Conservation (phyloP, 805 yeast genomes). For the Lachancea lanzarotensis region DNA sequence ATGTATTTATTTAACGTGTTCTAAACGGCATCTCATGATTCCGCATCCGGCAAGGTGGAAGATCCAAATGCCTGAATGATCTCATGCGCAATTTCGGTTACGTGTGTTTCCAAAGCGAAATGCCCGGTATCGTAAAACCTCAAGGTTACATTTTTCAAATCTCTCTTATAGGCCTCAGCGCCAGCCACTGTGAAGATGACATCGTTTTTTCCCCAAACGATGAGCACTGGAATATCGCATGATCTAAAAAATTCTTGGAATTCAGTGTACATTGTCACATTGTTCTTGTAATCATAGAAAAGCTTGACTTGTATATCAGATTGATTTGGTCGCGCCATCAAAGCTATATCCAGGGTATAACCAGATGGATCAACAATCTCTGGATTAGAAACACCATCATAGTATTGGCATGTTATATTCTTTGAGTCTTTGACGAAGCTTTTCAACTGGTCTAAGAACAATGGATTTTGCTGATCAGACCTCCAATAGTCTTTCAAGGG, state of each 20-base stretch:
- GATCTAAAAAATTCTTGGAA: conserved; percentile 33
- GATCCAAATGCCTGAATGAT: conserved; percentile 15
- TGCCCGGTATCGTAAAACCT: conserved; percentile 35
- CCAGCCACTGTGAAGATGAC: conserved; percentile 33
- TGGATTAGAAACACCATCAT: conserved; percentile 26
- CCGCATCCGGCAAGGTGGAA: no score
- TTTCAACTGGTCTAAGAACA: conserved; percentile 10
- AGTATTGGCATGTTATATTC: conserved; percentile 29
- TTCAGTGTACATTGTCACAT: conserved; percentile 33
- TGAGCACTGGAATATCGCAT: conserved; percentile 33
- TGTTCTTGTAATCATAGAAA: conserved; percentile 34
- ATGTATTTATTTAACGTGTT: no score
- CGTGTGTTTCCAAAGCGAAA: conserved; percentile 33
- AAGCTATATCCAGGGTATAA: conserved; percentile 28
- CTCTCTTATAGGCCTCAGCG: conserved; percentile 35
- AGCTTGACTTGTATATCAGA: conserved; percentile 31
- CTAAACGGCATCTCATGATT: no score
- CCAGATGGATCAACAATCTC: conserved; percentile 31
- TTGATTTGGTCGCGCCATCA: conserved; percentile 25
- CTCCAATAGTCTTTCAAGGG: conserved; percentile 34
- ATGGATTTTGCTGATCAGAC: conserved; percentile 14
- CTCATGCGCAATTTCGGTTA: conserved; percentile 28
- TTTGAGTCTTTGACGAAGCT: conserved; percentile 17
- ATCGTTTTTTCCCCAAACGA: conserved; percentile 40
- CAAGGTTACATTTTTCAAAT: conserved; percentile 27